Percentiles rank a stretch among this genome's conserved stretches.
Conservation (phyloP, 225 moss, liverwort and hornwort genomes). For the Straminergon stramineum region DNA sequence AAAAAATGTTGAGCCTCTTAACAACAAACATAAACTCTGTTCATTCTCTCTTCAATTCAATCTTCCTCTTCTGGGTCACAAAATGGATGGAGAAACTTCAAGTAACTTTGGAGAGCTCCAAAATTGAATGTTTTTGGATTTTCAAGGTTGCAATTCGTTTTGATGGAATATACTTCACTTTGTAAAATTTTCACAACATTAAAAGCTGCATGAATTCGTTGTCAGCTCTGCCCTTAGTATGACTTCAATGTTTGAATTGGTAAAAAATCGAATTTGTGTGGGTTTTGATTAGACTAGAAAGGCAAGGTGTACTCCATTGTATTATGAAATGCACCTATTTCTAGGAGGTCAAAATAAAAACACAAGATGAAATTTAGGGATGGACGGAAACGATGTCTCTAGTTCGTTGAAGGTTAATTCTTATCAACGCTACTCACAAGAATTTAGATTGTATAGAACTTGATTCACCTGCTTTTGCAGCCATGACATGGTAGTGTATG, state of each 20-base stretch:
- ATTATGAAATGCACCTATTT: background rate
- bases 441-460: background rate
- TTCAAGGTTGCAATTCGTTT: background rate
- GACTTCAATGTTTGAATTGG: background rate
- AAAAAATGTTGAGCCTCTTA: background rate
- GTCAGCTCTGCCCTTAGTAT: background rate
- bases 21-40: background rate
- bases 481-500: constrained; percentile 26
- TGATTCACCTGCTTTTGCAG: constrained; percentile 36
- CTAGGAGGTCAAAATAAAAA: background rate
- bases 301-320: background rate
- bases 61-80: background rate
- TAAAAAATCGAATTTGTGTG: background rate
- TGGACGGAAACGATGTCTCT: background rate
- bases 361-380: background rate
- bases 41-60: background rate
- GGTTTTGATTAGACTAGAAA: background rate
- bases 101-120: background rate
- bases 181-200: too few species aligned
- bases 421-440: background rate
- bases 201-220: background rate
- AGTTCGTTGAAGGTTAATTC: background rate
- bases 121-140: background rate
- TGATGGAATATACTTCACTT: background rate
- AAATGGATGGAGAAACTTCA: background rate